These are phyloP conservation scores for Berberis vulgaris DNA, from an alignment of 164 flowering plant species.

Conservation along the genomic window DNA sequence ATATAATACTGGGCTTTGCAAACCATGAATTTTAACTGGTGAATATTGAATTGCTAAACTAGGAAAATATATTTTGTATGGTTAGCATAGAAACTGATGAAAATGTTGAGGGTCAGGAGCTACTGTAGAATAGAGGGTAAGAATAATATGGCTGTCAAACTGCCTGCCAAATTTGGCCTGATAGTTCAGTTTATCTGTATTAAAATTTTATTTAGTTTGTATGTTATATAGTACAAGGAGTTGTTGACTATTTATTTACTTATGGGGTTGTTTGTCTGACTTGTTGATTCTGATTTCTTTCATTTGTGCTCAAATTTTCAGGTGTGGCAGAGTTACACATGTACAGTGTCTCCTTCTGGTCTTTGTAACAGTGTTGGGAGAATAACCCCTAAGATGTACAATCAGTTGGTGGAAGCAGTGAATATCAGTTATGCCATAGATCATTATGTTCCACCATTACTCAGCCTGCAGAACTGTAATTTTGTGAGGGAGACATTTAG, in stretches of 20 bases:
- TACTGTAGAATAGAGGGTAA: too few species aligned
- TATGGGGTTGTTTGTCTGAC: background rate
- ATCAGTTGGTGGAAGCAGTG: constrained; percentile 58
- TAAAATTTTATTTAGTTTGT: too few species aligned
- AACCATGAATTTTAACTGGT: too few species aligned
- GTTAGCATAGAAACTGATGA: too few species aligned
- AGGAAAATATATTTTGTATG: too few species aligned
- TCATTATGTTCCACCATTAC: constrained; percentile 64
- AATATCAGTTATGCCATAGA: constrained; percentile 75
- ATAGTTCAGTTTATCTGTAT: too few species aligned
- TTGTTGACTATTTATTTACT: background rate
- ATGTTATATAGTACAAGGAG: too few species aligned
- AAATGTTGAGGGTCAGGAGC: too few species aligned
- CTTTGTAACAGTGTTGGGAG: constrained; percentile 57
- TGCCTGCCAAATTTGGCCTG: too few species aligned
- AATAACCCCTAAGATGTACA: constrained; percentile 57
- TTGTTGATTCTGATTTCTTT: background rate
- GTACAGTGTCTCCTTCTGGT: constrained; percentile 41
- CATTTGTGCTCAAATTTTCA: constrained; percentile 16
- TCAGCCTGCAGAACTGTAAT: constrained; percentile 73
- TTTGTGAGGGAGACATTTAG: constrained; percentile 71
- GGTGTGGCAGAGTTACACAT: constrained; percentile 78
- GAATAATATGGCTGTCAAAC: too few species aligned
- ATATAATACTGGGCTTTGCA: too few species aligned
- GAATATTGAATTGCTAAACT: too few species aligned